Evolutionary conservation across 257 asterid genomes (phyloP).

Genomic region (Nicotiana obtusifolia): DNA sequence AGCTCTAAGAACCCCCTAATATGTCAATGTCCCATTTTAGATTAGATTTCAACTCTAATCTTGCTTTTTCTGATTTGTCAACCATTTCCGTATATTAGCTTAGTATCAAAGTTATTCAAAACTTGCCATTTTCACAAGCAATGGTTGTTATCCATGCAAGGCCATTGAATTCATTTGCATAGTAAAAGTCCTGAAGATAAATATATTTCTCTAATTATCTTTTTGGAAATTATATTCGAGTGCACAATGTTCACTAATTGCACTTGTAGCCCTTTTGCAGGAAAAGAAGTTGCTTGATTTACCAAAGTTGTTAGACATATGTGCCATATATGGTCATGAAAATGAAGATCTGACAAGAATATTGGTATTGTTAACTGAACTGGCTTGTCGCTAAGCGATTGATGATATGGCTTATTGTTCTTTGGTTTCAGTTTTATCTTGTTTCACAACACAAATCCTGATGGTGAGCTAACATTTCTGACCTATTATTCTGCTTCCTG

Average conservation of each 20-base stretch:
- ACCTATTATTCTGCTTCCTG: constrained; percentile 1
- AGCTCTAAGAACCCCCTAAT: not conserved
- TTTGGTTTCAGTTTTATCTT: not conserved
- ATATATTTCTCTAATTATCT: not conserved
- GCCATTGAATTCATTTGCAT: not conserved
- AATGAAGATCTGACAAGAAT: constrained; percentile 80
- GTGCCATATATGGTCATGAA: constrained; percentile 81
- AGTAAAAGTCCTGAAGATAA: not conserved
- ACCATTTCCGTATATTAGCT: not conserved
- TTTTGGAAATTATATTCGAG: not conserved
- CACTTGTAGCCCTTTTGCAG: constrained; percentile 87
- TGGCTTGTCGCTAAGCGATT: not conserved
- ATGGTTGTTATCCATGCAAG: not conserved
- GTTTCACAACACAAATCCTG: not conserved
- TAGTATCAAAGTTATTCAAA: not conserved
- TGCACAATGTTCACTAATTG: constrained; percentile 39
- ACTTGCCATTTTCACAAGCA: not conserved
- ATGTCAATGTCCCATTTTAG: not conserved
- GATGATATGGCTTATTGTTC: not conserved
- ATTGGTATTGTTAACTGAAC: constrained; percentile 44
- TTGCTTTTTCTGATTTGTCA: not conserved
- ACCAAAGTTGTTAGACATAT: constrained; percentile 80
- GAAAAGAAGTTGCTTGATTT: constrained; percentile 78
- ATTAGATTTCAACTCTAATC: not conserved
- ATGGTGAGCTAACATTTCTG: not conserved